Evolutionary conservation across 2,329 filamentous ascomycete species (phyloP).

Genomic region (Ophiocordyceps unilateralis): DNA sequence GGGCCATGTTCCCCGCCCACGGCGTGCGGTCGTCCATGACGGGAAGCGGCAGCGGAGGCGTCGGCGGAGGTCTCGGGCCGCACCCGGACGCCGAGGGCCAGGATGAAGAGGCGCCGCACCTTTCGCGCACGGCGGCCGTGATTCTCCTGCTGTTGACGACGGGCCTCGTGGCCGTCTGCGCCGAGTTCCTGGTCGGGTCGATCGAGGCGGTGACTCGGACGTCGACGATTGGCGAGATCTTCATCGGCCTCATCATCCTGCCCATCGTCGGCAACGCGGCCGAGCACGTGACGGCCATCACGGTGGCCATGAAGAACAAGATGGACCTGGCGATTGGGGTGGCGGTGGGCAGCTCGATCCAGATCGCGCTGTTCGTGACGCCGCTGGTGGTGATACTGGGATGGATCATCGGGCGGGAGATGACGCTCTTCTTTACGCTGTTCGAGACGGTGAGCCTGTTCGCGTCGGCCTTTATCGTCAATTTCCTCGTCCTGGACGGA

Average conservation of each 20-base stretch:
- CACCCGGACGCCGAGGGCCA: conserved; percentile 17
- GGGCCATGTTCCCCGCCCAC: conserved; percentile 32
- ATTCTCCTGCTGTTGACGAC: conserved; percentile 35
- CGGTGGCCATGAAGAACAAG: conserved; percentile 41
- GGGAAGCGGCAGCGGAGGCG: conserved; percentile 7
- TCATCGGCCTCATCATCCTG: conserved; percentile 44
- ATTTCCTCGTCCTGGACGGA: conserved; percentile 58
- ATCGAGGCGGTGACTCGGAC: conserved; percentile 37
- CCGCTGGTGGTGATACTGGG: conserved; percentile 42
- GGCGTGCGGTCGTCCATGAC: conserved; percentile 21
- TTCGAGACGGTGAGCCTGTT: conserved; percentile 63
- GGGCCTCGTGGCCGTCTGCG: conserved; percentile 38
- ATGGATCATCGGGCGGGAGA: conserved; percentile 36
- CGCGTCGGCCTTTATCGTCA: conserved; percentile 53
- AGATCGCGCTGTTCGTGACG: conserved; percentile 44
- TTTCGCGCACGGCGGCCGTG: conserved; percentile 34
- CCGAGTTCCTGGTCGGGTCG: conserved; percentile 42
- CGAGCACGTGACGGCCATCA: conserved; percentile 44
- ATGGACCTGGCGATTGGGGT: conserved; percentile 45
- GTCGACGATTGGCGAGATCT: conserved; percentile 32
- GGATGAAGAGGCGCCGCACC: conserved; percentile 20
- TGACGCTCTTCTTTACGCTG: conserved; percentile 52
- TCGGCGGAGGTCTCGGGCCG: not conserved
- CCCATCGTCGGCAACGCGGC: conserved; percentile 46
- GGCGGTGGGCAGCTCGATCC: conserved; percentile 41